Evolutionary conservation across 768 basidiomycete species (phyloP), one percentile per base, ranked within the genome.

Genomic region (Bullera alba): DNA sequence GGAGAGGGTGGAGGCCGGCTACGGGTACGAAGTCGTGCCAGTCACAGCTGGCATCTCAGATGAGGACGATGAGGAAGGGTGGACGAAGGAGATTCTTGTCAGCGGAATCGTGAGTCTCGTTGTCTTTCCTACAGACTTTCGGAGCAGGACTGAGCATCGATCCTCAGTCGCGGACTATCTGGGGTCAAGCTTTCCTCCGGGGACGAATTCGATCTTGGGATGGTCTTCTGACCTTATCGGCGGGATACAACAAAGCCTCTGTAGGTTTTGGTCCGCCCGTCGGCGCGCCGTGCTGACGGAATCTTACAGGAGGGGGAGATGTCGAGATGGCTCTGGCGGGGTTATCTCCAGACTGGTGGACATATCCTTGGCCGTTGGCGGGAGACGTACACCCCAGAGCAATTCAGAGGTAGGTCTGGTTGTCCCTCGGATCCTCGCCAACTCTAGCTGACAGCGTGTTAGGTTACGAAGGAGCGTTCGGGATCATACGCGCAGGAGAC

Each of bases 11-110:
- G 26, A 55, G 30, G 55, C 46, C 7, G 70, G 68, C 15, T 63
- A 67, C 26, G 70, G 70, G 3, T 51, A 65, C 51, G 57, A 68
- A 38, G 50, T 67, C 3, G n/a, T n/a, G n/a, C n/a, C n/a, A n/a
- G n/a, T n/a, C n/a, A n/a, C n/a, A n/a, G 53, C 51, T 15, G 26
- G 29, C 15, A 62, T 65, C 26, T 54, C 53, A 30, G 37, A 53
- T 16, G 61, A 62, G 41, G 48, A 37, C 3, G 63, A 69, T 48
- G 51, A 63, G 37, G 54, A 57, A 19, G 70, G 70, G 3, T 72
- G 70, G 70, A 69, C 70, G 6, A 69, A 69, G 51, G 70, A 72
- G 61, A 69, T 72, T 37, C 30, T 72, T 22, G 42, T 72, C 10
- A 53, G 55, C 41, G 70, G 65, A 15, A 48, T 48, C 32, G 56